Base-by-base conservation (phyloP, 2,329 filamentous ascomycete genomes). In the Claviceps quebecensis region DNA sequence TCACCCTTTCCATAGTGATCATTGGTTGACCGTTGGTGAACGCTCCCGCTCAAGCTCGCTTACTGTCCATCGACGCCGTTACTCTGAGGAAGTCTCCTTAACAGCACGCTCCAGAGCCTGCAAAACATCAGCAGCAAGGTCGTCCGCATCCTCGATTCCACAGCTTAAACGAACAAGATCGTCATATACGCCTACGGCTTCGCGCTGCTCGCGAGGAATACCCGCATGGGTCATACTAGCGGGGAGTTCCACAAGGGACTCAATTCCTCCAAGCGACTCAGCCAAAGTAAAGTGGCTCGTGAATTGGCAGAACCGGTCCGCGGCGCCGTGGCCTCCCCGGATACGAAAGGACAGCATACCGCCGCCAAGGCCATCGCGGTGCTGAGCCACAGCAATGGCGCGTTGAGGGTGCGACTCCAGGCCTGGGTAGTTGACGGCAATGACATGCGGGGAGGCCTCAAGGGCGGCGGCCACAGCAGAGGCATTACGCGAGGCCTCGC, bases 271-370 rank as follows among this genome's bases (percentile, higher is more conserved):
- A 23, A 98, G 72, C 53, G 81, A 87, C 76, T 98, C 93, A 34
- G 93, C 93, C 6, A 98, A 77, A 1, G 89, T 95, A 71, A 95
- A 97, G 67, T 98, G 82, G 63, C 81, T 81, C 44, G 90, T 96
- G 54, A 78, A 72, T 69, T 93, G 83, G 76, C 93, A 97, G 79
- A 98, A 98, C 49, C 83, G 79, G 70, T 94, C 86, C 14, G 93
- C 93, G 1, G 91, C 91, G 45, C 76, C 77, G 62, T 88, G 80
- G 38, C 93, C 93, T 52, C 91, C 93, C 57, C 81, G 80, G 67
- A 98, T 87, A 58, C 93, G 85, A 82, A 98, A 98, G 53, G 86
- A 91, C 44, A 98, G 81, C 93, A 98, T 98, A 55, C 93, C 93
- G 59, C 93, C 93, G 54, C 93, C 93, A 78, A 97, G 84, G 56